These are phyloP conservation scores for Saccharomycopsis crataegensis DNA, from an alignment of 1,139 yeast species.

Conservation along the genomic window DNA sequence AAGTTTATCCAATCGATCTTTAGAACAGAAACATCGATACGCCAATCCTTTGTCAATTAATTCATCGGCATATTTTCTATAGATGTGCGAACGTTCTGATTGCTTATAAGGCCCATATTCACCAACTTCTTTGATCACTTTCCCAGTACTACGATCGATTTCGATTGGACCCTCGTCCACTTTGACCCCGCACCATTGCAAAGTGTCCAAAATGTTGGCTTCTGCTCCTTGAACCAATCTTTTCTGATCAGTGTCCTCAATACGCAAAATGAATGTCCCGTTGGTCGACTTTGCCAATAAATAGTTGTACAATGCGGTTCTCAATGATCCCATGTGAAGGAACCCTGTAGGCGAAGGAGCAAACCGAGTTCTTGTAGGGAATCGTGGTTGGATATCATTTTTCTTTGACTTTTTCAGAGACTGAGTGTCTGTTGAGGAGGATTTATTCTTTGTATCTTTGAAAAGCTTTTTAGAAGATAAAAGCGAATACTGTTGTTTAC, in stretches of 20 bases:
- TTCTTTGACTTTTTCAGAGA: too few relatives aligned
- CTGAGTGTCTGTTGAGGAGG: too few relatives aligned
- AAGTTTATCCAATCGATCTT: conserved; percentile 62
- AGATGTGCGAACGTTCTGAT: conserved; percentile 66
- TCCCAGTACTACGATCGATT: conserved; percentile 20
- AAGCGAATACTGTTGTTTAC: too few relatives aligned
- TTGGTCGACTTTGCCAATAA: conserved; percentile 70
- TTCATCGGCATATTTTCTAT: conserved; percentile 46
- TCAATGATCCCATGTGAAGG: conserved; percentile 81
- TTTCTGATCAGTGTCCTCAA: conserved; percentile 88
- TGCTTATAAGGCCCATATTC: conserved; percentile 74
- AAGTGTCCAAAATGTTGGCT: conserved; percentile 62
- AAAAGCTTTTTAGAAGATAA: too few relatives aligned
- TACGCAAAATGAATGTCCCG: conserved; percentile 72
- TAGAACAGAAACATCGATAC: conserved; percentile 79
- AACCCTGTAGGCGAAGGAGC: conserved; percentile 98
- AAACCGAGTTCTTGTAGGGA: conserved; percentile 80
- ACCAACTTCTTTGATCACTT: conserved; percentile 33
- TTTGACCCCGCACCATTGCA: conserved; percentile 67
- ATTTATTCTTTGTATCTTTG: too few relatives aligned
- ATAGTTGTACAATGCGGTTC: conserved; percentile 91
- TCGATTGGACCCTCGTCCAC: conserved; percentile 74
- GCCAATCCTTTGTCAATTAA: conserved; percentile 65
- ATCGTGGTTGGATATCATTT: conserved; percentile 27
- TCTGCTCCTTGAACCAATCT: conserved; percentile 80